Evolutionary conservation across 257 asterid genomes (phyloP), one percentile per base, ranked within the genome.

Genomic region (Ehretia macrophylla): DNA sequence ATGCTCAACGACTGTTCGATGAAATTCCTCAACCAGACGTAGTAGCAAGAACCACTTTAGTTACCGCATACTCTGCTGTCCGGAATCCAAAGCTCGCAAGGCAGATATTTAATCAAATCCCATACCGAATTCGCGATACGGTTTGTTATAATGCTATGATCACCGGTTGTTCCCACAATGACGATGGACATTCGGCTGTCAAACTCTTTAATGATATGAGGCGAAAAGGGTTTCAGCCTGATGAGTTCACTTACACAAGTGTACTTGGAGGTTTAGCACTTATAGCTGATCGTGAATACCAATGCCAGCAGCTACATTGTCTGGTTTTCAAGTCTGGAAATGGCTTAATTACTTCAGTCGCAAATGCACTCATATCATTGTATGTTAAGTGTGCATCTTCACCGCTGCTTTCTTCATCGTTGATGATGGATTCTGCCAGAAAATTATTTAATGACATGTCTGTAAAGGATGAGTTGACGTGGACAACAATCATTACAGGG

Each of bases 201-300:
- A 17, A 52, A 20, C 38, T 52, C 10, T 52, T 52, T 52, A 52
- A 10, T 0, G 57, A 52, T 22, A 52, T 52, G 57, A 22, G 57
- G 18, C 27, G 57, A 16, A 14, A 22, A 1, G 57, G 57, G 8
- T 52, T 52, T 12, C 6, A 32, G 14, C 57, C 57, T 8, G 57
- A 52, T 52, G 57, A 52, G 57, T 52, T 52, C 11, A 52, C 57
- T 1, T 52, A 52, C n/a, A 21, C 57, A 16, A 52, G 57, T 52
- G 57, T 52, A 18, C 57, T 52, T 23, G 38, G 57, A 11, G 57
- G 57, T 10, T 21, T 23, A 32, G 57, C 38, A 4, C 17, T 52
- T 4, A 17, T 52, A 21, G 35, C 38, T 4, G 57, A 52, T 11
- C 32, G 17, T 21, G n/a, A 20, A 21, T 16, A 52, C 14, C 57